phyloP scores from a whole-genome alignment of 495 filamentous ascomycete genomes.

The Penicillium roqueforti region DNA sequence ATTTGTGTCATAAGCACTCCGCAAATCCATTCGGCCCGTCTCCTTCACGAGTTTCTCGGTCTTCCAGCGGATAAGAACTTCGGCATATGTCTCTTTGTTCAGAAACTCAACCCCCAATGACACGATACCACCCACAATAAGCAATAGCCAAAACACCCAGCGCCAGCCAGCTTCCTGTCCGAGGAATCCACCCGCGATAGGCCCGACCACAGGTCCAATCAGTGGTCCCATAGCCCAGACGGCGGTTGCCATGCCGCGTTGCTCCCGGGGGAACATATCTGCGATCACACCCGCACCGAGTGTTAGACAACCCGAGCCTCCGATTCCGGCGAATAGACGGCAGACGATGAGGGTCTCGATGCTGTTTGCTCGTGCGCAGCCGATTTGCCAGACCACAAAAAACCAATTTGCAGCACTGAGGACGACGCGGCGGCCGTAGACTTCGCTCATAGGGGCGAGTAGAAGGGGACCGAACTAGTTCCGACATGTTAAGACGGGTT shows the following conservation, averaged over 20 bases:
- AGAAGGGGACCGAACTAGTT: conserved; percentile 38
- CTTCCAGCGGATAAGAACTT: conserved; percentile 50
- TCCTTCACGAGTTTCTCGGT: conserved; percentile 38
- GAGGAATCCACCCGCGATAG: conserved; percentile 49
- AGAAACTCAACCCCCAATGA: conserved; percentile 30
- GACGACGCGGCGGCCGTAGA: conserved; percentile 52
- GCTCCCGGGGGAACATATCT: conserved; percentile 47
- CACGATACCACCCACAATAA: conserved; percentile 42
- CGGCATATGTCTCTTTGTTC: conserved; percentile 51
- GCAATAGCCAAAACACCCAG: conserved; percentile 55
- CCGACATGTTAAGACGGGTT: conserved; percentile 2
- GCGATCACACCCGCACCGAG: conserved; percentile 52
- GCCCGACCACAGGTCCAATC: conserved; percentile 49
- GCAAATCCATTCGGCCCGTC: conserved; percentile 28
- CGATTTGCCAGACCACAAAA: conserved; percentile 51
- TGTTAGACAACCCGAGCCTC: conserved; percentile 47
- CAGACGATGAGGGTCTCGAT: conserved; percentile 49
- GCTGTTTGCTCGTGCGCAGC: conserved; percentile 43
- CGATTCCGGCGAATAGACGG: conserved; percentile 48
- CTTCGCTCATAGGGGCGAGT: conserved; percentile 47
- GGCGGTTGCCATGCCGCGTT: conserved; percentile 43
- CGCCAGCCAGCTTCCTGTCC: conserved; percentile 49
- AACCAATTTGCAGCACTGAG: conserved; percentile 49
- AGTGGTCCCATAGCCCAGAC: conserved; percentile 26
- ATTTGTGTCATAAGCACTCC: conserved; percentile 18